Percentiles rank a stretch among this genome's conserved stretches.
Conservation (phyloP, 345 rosid genomes). For the Citrus mangshanensis region DNA sequence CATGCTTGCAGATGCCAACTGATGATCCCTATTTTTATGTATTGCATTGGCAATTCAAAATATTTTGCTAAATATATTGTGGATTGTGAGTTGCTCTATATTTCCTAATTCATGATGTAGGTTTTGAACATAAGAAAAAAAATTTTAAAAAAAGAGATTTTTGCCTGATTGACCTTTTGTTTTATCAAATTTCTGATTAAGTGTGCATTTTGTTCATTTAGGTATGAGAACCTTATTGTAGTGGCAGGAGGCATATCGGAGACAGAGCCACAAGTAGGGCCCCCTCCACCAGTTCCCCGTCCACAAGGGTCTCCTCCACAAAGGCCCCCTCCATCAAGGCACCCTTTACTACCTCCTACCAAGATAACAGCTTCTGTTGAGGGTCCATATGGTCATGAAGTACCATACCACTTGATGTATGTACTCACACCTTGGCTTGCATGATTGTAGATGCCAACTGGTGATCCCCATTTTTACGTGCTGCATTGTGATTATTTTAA, state of each 20-base stretch:
- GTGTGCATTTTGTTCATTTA: too few relatives aligned
- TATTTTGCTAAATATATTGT: not conserved
- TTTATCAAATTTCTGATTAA: too few relatives aligned
- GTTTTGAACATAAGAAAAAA: too few relatives aligned
- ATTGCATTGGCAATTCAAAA: not conserved
- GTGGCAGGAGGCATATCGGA: conserved; percentile 12
- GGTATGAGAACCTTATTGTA: too few relatives aligned
- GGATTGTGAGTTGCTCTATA: not conserved
- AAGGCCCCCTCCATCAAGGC: not conserved
- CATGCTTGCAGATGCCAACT: not conserved
- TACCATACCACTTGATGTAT: conserved; percentile 75
- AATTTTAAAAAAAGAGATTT: too few relatives aligned
- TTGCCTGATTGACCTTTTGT: too few relatives aligned
- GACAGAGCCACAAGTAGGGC: conserved; percentile 27
- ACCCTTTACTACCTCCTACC: conserved; percentile 13
- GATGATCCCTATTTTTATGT: not conserved
- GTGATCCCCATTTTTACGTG: not conserved
- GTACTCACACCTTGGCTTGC: conserved; percentile 1
- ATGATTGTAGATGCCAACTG: not conserved
- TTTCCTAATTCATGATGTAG: not conserved
- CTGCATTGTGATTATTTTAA: not conserved
- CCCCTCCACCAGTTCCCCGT: conserved; percentile 2
- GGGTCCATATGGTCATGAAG: conserved; percentile 91
- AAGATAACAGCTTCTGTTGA: conserved; percentile 73
- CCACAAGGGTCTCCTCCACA: conserved; percentile 3